phyloP scores from a whole-genome alignment of 495 filamentous ascomycete genomes.

The Poronia punctata region DNA sequence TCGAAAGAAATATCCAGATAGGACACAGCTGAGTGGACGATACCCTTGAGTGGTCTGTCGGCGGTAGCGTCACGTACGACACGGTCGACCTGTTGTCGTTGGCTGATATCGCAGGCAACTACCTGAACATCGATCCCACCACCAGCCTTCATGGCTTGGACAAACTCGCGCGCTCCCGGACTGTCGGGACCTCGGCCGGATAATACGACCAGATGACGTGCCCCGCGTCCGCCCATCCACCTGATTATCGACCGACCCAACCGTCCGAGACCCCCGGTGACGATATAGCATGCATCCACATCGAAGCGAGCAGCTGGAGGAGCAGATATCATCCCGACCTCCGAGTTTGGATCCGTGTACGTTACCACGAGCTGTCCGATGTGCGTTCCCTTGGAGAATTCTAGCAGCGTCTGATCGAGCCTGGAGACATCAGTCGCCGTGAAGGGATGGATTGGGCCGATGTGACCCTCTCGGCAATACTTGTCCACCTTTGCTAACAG shows the following conservation, averaged over 20 bases:
- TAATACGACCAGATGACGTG: conserved; percentile 41
- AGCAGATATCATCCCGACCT: conserved; percentile 6
- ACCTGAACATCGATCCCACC: conserved; percentile 2
- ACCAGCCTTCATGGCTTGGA: neutral
- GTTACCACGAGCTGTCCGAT: conserved; percentile 44
- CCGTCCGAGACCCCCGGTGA: conserved; percentile 49
- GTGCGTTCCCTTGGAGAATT: conserved; percentile 39
- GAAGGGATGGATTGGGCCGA: conserved; percentile 19
- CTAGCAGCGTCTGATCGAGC: conserved; percentile 34
- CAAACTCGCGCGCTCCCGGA: conserved; percentile 4
- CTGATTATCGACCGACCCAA: conserved; percentile 43
- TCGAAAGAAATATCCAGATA: conserved; percentile 35
- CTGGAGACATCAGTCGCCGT: conserved; percentile 26
- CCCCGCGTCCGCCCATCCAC: conserved; percentile 44
- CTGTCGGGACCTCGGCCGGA: conserved; percentile 29
- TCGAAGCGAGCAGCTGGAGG: conserved; percentile 11
- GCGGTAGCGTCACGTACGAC: neutral
- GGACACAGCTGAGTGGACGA: conserved; percentile 32
- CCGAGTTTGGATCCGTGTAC: conserved; percentile 6
- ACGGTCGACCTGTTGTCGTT: neutral
- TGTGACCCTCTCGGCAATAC: conserved; percentile 11
- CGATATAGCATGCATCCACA: conserved; percentile 36
- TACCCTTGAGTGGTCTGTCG: conserved; percentile 38
- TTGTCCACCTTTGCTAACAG: conserved; percentile 20
- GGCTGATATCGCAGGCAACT: conserved; percentile 7